Conservation (phyloP, 1,284 basidiomycete species). For the Ganoderma leucocontextum region DNA sequence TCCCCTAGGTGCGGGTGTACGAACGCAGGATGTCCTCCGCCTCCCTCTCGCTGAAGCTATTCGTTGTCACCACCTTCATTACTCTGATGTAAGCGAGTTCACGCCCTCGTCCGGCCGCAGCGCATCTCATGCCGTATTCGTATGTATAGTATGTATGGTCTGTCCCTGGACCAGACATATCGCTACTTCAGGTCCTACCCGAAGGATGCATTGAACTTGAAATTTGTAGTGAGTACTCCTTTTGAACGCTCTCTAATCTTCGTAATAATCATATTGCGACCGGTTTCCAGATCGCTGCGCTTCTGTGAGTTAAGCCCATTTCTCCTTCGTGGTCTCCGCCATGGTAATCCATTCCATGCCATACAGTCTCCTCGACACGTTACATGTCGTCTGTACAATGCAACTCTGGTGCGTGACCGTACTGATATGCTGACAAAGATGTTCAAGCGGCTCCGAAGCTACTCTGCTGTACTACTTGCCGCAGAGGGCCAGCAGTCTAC, state of each 20-base stretch:
- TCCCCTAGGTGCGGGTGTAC: background rate
- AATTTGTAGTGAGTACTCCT: background rate
- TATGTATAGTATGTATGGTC: background rate
- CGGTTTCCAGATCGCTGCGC: background rate
- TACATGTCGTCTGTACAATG: background rate
- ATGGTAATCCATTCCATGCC: no score
- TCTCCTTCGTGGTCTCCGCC: background rate
- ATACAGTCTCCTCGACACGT: background rate
- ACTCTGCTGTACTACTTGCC: background rate
- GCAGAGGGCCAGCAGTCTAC: background rate
- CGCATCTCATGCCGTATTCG: background rate
- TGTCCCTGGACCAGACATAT: background rate
- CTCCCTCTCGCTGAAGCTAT: background rate
- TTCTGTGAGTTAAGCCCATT: background rate
- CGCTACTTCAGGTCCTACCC: background rate
- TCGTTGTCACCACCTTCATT: conserved; percentile 1
- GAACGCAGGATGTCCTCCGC: background rate
- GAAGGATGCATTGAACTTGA: background rate
- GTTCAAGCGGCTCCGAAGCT: background rate
- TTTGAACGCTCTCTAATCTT: background rate
- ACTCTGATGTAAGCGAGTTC: conserved; percentile 1
- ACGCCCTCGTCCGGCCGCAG: no score
- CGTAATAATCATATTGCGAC: background rate
- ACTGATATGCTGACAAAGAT: background rate
- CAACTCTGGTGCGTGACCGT: background rate